Conservation (phyloP, 495 filamentous ascomycete genomes). For the Recurvomyces mirabilis region DNA sequence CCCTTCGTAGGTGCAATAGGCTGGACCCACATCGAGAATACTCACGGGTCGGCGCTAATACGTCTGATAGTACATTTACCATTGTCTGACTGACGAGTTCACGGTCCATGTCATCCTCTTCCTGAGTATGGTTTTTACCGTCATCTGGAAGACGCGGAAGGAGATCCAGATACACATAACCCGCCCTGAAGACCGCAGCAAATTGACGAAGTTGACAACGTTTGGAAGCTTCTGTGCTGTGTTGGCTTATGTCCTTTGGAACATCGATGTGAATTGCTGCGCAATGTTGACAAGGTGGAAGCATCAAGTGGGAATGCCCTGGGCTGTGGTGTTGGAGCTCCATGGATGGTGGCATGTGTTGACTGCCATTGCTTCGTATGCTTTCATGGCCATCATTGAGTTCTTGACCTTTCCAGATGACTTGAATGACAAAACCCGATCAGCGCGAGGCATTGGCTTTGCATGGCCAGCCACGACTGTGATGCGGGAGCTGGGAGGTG, state of each 20-base stretch:
- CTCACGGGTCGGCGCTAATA: no score
- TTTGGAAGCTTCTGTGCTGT: slow-evolving; percentile 3
- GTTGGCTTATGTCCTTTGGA: slow-evolving; percentile 39
- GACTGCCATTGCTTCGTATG: slow-evolving; percentile 39
- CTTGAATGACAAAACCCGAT: neutral
- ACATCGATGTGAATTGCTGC: slow-evolving; percentile 39
- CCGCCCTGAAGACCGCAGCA: slow-evolving; percentile 5
- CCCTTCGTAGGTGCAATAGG: no score
- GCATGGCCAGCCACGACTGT: slow-evolving; percentile 4
- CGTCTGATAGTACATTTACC: slow-evolving; percentile 35
- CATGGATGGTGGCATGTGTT: slow-evolving; percentile 54
- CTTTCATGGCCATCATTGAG: slow-evolving; percentile 26
- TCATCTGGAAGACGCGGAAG: slow-evolving; percentile 28
- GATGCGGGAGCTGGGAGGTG: neutral
- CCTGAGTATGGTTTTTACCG: slow-evolving; percentile 25
- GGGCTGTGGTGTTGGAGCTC: slow-evolving; percentile 42
- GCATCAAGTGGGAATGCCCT: slow-evolving; percentile 37
- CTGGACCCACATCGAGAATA: no score
- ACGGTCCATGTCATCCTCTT: slow-evolving; percentile 32
- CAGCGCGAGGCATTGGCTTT: no score
- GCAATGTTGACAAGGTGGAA: slow-evolving; percentile 29
- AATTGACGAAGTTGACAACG: slow-evolving; percentile 2
- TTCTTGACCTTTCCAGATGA: slow-evolving; percentile 14
- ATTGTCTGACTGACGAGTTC: slow-evolving; percentile 37
- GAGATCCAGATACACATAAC: slow-evolving; percentile 16